Conservation (phyloP, 2,329 filamentous ascomycete species). For the Pestalotiopsis sp. region DNA sequence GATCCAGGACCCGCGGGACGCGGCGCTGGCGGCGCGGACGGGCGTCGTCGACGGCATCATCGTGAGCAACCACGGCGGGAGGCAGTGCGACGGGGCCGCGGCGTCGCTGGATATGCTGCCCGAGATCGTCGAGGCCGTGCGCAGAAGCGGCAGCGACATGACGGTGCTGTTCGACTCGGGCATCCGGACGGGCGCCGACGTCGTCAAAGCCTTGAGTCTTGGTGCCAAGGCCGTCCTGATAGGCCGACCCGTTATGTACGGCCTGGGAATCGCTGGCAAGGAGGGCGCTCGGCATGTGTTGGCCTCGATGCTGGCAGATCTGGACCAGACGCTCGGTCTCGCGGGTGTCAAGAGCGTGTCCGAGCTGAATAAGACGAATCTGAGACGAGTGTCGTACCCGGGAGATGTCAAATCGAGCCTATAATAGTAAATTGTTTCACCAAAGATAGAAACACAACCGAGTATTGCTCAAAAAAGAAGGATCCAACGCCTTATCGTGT, state of each 20-base stretch:
- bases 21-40: slow-evolving; percentile 40
- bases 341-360: slow-evolving; percentile 46
- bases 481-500: background rate
- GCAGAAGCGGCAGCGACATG: slow-evolving; percentile 43
- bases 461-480: background rate
- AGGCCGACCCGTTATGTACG: slow-evolving; percentile 55
- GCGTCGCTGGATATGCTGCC: slow-evolving; percentile 37
- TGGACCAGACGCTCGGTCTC: slow-evolving; percentile 57
- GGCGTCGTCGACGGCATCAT: slow-evolving; percentile 49
- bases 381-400: slow-evolving; percentile 34
- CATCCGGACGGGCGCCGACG: slow-evolving; percentile 50
- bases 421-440: slow-evolving; percentile 14
- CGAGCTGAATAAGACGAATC: slow-evolving; percentile 34
- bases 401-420: slow-evolving; percentile 33
- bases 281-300: slow-evolving; percentile 49
- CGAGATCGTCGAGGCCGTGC: slow-evolving; percentile 51
- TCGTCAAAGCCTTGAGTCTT: slow-evolving; percentile 55
- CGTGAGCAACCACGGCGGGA: slow-evolving; percentile 51
- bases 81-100: slow-evolving; percentile 35
- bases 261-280: slow-evolving; percentile 49
- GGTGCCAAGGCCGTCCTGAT: slow-evolving; percentile 51
- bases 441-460: background rate
- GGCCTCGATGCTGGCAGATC: slow-evolving; percentile 49
- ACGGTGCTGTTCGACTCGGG: slow-evolving; percentile 53
- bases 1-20: slow-evolving; percentile 51